Percentiles rank a stretch among this genome's conserved stretches.
Conservation (phyloP, 2,329 filamentous ascomycete genomes). For the Curvularia sp. region DNA sequence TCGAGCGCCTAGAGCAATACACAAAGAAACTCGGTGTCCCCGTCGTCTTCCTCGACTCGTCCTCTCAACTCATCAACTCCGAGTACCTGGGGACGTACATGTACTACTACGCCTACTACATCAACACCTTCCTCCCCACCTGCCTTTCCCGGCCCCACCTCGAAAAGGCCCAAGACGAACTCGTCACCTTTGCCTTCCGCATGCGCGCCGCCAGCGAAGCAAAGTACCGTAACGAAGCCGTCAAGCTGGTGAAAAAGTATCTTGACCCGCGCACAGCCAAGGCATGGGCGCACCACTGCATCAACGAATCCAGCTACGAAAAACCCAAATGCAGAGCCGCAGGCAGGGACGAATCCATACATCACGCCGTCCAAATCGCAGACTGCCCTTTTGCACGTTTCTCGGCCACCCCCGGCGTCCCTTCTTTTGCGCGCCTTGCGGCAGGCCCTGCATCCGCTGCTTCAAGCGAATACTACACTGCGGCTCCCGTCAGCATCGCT, state of each 20-base stretch:
- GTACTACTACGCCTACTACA: constrained; percentile 44
- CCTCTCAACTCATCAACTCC: constrained; percentile 30
- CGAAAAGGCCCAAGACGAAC: constrained; percentile 36
- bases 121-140: constrained; percentile 36
- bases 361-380: constrained; percentile 36
- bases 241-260: constrained; percentile 33
- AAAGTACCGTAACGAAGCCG: constrained; percentile 28
- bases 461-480: constrained; percentile 23
- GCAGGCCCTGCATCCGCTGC: constrained; percentile 32
- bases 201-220: constrained; percentile 32
- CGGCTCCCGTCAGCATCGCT: constrained; percentile 32
- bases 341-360: constrained; percentile 29
- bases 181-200: constrained; percentile 40
- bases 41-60: constrained; percentile 40
- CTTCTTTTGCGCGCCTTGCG: constrained; percentile 36
- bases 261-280: constrained; percentile 29
- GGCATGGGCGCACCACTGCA: constrained; percentile 35
- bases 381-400: constrained; percentile 36
- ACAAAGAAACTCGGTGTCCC: constrained; percentile 33
- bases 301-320: constrained; percentile 30
- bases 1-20: constrained; percentile 37
- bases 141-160: constrained; percentile 31
- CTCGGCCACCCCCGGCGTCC: constrained; percentile 13
- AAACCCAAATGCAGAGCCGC: constrained; percentile 31
- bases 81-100: constrained; percentile 38